Conservation (phyloP, 129 eudicot genomes). For the Silybum marianum region DNA sequence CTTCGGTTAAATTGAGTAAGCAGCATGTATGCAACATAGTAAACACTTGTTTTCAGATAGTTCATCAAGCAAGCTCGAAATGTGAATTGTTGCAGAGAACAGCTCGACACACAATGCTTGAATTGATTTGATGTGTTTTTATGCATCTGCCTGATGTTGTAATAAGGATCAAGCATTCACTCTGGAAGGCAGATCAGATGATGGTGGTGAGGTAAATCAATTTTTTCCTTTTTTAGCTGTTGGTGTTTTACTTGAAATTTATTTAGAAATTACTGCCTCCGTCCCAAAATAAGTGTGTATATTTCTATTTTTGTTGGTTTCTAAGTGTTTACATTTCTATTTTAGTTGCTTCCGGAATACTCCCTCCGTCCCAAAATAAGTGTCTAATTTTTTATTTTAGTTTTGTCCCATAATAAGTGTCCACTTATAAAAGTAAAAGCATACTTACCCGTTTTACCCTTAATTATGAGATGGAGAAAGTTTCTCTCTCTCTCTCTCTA, state of each 20-base stretch:
- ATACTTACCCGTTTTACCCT: too few species aligned
- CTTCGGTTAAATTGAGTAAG: conserved; percentile 76
- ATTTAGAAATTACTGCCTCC: neutral
- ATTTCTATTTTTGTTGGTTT: neutral
- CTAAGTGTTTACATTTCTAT: neutral
- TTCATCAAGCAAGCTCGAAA: conserved; percentile 88
- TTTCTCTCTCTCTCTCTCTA: too few species aligned
- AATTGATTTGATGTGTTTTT: conserved; percentile 76
- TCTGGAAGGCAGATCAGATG: conserved; percentile 39
- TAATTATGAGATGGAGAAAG: too few species aligned
- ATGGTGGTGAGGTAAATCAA: conserved; percentile 39
- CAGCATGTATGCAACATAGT: conserved; percentile 92
- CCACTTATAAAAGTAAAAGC: too few species aligned
- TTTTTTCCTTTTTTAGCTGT: neutral
- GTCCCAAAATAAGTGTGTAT: neutral
- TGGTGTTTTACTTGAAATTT: neutral
- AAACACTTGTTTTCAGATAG: conserved; percentile 85
- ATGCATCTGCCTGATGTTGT: conserved; percentile 70
- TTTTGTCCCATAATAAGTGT: too few species aligned
- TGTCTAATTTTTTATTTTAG: too few species aligned
- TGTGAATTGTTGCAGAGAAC: conserved; percentile 85
- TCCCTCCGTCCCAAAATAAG: too few species aligned
- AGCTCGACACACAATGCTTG: conserved; percentile 92
- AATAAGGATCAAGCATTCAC: conserved; percentile 40
- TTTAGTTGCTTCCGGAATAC: too few species aligned